Evolutionary conservation across 176 grass and related monocot genomes (phyloP), one percentile per base, ranked within the genome.

Genomic region (Echinochloa phyllopogon): DNA sequence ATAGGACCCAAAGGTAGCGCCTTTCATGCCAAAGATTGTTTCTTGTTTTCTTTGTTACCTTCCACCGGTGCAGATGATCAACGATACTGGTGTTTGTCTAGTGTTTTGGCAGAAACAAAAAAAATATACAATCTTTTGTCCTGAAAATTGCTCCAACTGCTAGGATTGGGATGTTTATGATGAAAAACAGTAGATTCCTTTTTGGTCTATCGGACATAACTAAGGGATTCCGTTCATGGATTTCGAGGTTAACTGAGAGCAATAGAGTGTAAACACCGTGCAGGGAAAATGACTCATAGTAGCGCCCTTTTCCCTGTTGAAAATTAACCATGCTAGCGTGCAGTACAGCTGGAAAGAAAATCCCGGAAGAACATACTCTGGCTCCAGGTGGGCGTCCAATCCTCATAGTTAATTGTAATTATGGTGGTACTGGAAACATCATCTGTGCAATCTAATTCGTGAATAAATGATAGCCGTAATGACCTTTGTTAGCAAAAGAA

Each of bases 1-100:
- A 8, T 59, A 59, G 27, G 48, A 58, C 69, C 18, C 1, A 75
- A 81, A 81, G 59, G 48, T 50, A 47, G 20, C 18, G 38, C 6
- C 78, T 82, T 68, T 68, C 5, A 3, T 39, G 77, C 15, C 5
- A 68, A 65, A 80, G 20, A 58, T 66, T 74, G 57, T 13, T 75
- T 24, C 20, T 7, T 45, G 36, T 63, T 24, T 39, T 43, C 10
- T 20, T 44, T 25, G 8, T 1, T n/a, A 36, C 6, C 2, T 53
- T 37, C 16, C 18, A 53, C 48, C 12, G 4, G 3, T 33, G 29
- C 27, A 29, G 55, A 10, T 82, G 42, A 70, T 86, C 50, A 0
- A 16, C n/a, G 14, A 57, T 45, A 42, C 41, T 39, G 20, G 21
- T 65, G 6, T 24, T 24, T 27, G 69, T 72, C 43, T 47, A 69